phyloP scores from a whole-genome alignment of 1,284 basidiomycete species.

The Bondarzewia mesenterica region DNA sequence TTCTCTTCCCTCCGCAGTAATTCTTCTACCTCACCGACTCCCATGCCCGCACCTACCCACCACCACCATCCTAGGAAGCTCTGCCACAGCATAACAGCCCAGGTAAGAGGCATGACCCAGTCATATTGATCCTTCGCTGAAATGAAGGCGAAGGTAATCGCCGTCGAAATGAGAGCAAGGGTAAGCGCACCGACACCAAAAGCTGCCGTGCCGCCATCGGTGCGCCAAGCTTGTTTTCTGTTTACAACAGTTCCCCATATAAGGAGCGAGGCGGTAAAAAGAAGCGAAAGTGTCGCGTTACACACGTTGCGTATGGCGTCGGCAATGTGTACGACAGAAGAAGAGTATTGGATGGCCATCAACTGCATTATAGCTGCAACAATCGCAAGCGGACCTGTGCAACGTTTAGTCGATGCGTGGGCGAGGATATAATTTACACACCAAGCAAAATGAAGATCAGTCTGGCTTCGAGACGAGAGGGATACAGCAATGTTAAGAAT shows the following conservation, averaged over 20 bases:
- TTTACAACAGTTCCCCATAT: constrained; percentile 95
- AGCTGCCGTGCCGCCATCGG: constrained; percentile 90
- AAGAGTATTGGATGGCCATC: constrained; percentile 52
- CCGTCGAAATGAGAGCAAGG: constrained; percentile 74
- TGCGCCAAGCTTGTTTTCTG: constrained; percentile 87
- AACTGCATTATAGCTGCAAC: constrained; percentile 83
- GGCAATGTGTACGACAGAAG: constrained; percentile 50
- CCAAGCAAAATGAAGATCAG: constrained; percentile 86
- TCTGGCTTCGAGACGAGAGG: constrained; percentile 83
- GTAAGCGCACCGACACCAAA: constrained; percentile 82
- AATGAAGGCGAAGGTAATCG: constrained; percentile 82
- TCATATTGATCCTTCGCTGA: constrained; percentile 72
- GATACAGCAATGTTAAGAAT: constrained; percentile 93
- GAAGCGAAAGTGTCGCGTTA: constrained; percentile 89
- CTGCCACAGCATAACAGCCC: constrained; percentile 89
- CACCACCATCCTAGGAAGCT: constrained; percentile 93
- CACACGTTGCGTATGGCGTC: constrained; percentile 88
- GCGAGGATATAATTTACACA: constrained; percentile 19
- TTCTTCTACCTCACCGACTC: constrained; percentile 55
- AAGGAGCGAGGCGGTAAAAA: constrained; percentile 85
- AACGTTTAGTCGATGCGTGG: too few species aligned
- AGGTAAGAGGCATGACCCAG: constrained; percentile 83
- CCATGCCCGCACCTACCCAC: constrained; percentile 92
- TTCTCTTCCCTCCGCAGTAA: constrained; percentile 52
- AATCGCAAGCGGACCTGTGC: constrained; percentile 75